Conservation (phyloP, 2,329 filamentous ascomycete species). For the Xylaria sp. region DNA sequence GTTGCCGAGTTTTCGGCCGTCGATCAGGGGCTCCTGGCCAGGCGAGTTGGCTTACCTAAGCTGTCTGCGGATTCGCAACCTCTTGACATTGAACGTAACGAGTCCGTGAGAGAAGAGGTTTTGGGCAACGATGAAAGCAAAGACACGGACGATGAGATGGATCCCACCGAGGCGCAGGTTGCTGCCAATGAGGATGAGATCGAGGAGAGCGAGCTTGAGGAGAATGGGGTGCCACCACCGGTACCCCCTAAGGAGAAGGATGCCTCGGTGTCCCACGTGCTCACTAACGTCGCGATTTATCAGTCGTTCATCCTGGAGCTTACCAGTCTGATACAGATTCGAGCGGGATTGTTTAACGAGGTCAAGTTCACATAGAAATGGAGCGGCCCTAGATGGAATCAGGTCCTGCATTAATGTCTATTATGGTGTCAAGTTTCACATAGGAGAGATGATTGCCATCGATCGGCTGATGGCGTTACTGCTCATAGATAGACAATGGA, state of each 20-base stretch:
- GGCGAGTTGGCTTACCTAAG: constrained; percentile 47
- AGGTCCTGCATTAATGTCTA: neutral
- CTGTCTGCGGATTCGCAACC: constrained; percentile 43
- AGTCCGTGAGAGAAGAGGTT: constrained; percentile 16
- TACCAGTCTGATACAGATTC: constrained; percentile 67
- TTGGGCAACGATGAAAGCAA: constrained; percentile 28
- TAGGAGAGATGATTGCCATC: constrained; percentile 8
- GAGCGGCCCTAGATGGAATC: neutral
- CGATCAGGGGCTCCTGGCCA: constrained; percentile 56
- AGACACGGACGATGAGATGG: constrained; percentile 26
- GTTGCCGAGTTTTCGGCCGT: constrained; percentile 57
- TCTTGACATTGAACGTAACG: constrained; percentile 38
- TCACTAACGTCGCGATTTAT: constrained; percentile 74
- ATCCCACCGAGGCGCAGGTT: constrained; percentile 23
- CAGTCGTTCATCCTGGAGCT: constrained; percentile 77
- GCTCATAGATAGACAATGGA: neutral
- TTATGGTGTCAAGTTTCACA: constrained; percentile 2
- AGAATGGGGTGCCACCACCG: constrained; percentile 16
- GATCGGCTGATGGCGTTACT: neutral
- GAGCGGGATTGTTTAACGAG: constrained; percentile 71
- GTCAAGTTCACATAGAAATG: constrained; percentile 51
- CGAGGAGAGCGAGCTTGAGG: constrained; percentile 23
- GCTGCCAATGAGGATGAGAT: constrained; percentile 28
- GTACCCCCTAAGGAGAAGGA: constrained; percentile 34
- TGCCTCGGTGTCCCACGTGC: constrained; percentile 68